Conservation (phyloP, 2,329 filamentous ascomycete genomes). For the Talaromyces sp. region DNA sequence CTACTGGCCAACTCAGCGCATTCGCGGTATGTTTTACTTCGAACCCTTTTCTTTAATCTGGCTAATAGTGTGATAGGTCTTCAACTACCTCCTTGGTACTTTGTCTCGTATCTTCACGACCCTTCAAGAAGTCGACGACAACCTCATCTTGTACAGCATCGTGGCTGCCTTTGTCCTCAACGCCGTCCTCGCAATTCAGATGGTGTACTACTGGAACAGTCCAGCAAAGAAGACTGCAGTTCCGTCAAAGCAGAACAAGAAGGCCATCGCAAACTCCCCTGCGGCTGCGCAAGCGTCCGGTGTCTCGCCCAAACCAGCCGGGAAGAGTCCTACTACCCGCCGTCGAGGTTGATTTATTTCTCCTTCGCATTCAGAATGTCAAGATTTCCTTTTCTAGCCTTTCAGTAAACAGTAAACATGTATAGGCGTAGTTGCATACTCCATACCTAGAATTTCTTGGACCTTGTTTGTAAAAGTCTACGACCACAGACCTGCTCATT, state of each 20-base stretch:
- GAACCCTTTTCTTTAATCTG: background rate
- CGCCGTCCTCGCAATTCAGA: constrained; percentile 77
- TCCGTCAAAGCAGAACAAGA: constrained; percentile 35
- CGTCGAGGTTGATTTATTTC: constrained; percentile 46
- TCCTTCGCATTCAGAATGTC: constrained; percentile 9
- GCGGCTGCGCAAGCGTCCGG: constrained; percentile 34
- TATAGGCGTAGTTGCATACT: background rate
- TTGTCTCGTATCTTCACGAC: constrained; percentile 96
- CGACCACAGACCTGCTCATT: background rate
- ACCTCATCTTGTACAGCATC: constrained; percentile 92
- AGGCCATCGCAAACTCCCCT: constrained; percentile 25
- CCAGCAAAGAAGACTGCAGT: constrained; percentile 26
- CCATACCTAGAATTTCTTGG: background rate
- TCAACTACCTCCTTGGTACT: constrained; percentile 94
- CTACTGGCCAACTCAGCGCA: constrained; percentile 91
- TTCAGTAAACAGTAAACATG: background rate
- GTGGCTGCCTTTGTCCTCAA: constrained; percentile 89
- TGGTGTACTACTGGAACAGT: constrained; percentile 94
- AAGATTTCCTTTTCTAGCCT: background rate
- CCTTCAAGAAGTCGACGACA: constrained; percentile 93
- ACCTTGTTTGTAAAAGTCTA: background rate
- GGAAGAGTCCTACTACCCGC: constrained; percentile 54
- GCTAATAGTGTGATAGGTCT: constrained; percentile 61
- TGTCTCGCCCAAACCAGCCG: constrained; percentile 39
- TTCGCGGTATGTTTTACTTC: constrained; percentile 65